Conservation (phyloP, 2,329 filamentous ascomycete genomes). For the Massarina eburnea region DNA sequence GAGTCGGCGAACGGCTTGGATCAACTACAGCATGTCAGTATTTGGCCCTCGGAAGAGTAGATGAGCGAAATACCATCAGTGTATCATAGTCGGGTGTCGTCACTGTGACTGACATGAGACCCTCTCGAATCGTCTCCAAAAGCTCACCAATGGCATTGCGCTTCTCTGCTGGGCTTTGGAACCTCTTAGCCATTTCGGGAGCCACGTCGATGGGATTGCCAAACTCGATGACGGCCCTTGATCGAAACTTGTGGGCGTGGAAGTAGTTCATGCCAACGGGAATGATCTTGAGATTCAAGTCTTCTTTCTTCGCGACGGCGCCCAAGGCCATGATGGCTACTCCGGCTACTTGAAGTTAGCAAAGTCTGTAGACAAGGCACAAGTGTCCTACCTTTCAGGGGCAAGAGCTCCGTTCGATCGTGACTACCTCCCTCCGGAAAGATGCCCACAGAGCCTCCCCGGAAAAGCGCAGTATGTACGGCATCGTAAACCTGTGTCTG, state of each 20-base stretch:
- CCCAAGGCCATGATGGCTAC: slow-evolving; percentile 98
- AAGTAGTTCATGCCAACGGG: slow-evolving; percentile 99
- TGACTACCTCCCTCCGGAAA: slow-evolving; percentile 97
- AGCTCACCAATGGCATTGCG: slow-evolving; percentile 85
- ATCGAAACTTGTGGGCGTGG: slow-evolving; percentile 97
- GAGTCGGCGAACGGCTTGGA: slow-evolving; percentile 87
- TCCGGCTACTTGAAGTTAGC: slow-evolving; percentile 61
- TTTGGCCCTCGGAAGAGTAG: background rate
- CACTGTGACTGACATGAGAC: slow-evolving; percentile 84
- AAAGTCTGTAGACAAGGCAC: background rate
- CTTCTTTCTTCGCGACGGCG: slow-evolving; percentile 78
- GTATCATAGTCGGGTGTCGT: slow-evolving; percentile 94
- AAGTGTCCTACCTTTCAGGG: slow-evolving; percentile 63
- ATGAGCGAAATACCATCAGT: slow-evolving; percentile 67
- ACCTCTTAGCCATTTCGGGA: slow-evolving; percentile 78
- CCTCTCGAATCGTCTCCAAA: slow-evolving; percentile 82
- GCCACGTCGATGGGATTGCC: slow-evolving; percentile 86
- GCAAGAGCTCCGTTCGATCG: slow-evolving; percentile 86
- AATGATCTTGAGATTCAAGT: slow-evolving; percentile 90
- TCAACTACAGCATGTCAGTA: slow-evolving; percentile 58
- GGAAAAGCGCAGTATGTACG: slow-evolving; percentile 80
- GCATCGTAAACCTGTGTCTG: slow-evolving; percentile 92
- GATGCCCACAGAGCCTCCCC: slow-evolving; percentile 89
- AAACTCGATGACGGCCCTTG: slow-evolving; percentile 92
- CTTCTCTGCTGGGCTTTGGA: slow-evolving; percentile 62